Conservation (phyloP, 495 filamentous ascomycete genomes). For the Penicillium paxilli region DNA sequence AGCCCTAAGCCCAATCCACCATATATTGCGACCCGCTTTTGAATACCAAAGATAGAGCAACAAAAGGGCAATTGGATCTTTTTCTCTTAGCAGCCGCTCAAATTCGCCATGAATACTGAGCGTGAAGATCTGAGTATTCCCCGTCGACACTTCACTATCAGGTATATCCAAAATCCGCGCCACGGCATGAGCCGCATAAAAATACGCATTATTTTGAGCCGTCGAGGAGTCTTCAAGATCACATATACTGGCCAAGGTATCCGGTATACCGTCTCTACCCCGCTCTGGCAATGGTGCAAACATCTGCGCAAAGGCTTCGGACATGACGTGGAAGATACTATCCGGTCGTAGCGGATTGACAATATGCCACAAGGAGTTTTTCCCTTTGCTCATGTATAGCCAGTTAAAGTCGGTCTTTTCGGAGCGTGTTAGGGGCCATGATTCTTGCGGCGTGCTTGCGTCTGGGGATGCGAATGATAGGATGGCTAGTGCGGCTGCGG, state of each 20-base stretch:
- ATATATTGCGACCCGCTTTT: conserved; percentile 36
- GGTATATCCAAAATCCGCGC: conserved; percentile 26
- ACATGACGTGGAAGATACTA: conserved; percentile 42
- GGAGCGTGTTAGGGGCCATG: conserved; percentile 45
- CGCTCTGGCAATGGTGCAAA: conserved; percentile 25
- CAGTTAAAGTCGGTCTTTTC: conserved; percentile 36
- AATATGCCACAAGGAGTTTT: conserved; percentile 43
- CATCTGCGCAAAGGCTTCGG: conserved; percentile 30
- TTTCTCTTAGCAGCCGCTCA: conserved; percentile 30
- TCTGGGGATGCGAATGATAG: conserved; percentile 41
- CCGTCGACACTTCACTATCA: conserved; percentile 26
- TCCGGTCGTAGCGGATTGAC: conserved; percentile 40
- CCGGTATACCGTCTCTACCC: conserved; percentile 35
- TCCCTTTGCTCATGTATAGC: conserved; percentile 43
- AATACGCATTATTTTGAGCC: conserved; percentile 37
- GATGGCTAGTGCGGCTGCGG: conserved; percentile 38
- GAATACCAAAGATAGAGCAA: conserved; percentile 49
- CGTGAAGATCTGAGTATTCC: conserved; percentile 25
- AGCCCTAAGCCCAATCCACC: conserved; percentile 45
- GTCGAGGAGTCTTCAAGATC: conserved; percentile 34
- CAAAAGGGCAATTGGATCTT: conserved; percentile 43
- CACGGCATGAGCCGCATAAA: conserved; percentile 35
- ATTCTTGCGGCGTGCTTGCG: conserved; percentile 34
- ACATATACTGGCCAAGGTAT: conserved; percentile 29
- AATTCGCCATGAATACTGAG: conserved; percentile 28